Evolutionary conservation across 2,329 filamentous ascomycete genomes (phyloP).

Genomic region (Neocucurbitaria cava): DNA sequence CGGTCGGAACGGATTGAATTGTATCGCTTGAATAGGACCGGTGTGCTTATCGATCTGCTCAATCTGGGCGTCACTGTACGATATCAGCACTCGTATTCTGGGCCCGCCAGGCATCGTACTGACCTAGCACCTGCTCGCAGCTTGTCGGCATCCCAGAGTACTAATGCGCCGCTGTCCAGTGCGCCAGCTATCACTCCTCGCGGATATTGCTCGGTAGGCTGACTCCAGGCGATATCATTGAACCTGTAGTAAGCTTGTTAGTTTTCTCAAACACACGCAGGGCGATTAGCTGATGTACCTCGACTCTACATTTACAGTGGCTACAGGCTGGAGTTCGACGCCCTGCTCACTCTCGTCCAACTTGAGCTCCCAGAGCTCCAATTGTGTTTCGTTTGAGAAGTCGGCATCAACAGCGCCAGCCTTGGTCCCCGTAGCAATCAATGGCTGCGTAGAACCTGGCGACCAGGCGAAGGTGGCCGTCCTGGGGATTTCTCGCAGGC

Average conservation of each 20-base stretch:
- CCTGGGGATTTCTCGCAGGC: conserved; percentile 92
- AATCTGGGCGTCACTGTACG: conserved; percentile 73
- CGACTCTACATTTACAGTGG: conserved; percentile 84
- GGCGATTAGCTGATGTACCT: conserved; percentile 65
- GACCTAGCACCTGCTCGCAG: conserved; percentile 62
- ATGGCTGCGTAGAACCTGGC: conserved; percentile 76
- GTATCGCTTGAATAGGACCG: conserved; percentile 89
- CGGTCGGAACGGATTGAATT: conserved; percentile 93
- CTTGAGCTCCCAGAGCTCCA: conserved; percentile 94
- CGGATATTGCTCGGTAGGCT: conserved; percentile 77
- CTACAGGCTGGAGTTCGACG: conserved; percentile 84
- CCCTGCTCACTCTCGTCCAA: conserved; percentile 78
- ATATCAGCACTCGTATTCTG: conserved; percentile 42
- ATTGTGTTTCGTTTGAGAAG: conserved; percentile 95
- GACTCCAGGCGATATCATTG: conserved; percentile 95
- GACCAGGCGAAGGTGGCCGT: conserved; percentile 99
- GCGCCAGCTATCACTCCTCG: conserved; percentile 93
- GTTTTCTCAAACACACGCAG: background rate
- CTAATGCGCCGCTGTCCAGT: conserved; percentile 90
- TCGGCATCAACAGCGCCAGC: conserved; percentile 95
- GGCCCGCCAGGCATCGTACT: conserved; percentile 38
- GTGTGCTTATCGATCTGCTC: conserved; percentile 89
- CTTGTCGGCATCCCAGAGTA: conserved; percentile 89
- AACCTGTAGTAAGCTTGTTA: conserved; percentile 67
- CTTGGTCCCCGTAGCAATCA: conserved; percentile 91